Conservation (phyloP, 2,329 filamentous ascomycete genomes). For the Fusarium brevicatenulatum region DNA sequence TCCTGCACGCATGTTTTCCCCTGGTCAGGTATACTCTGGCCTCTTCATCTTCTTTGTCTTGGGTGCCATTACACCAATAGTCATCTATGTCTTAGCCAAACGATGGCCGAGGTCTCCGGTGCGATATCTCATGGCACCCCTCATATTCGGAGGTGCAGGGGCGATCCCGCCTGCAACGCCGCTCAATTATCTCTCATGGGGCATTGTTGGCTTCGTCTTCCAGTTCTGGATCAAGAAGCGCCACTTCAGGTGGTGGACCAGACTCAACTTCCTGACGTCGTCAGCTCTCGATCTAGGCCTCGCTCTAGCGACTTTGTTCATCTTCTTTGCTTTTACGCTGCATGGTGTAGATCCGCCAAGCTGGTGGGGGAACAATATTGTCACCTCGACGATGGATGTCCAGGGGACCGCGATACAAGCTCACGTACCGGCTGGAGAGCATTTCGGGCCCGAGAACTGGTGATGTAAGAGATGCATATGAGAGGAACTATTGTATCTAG, state of each 20-base stretch:
- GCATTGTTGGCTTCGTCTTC: slow-evolving; percentile 75
- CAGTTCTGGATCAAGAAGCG: slow-evolving; percentile 73
- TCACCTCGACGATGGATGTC: slow-evolving; percentile 70
- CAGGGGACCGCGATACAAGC: slow-evolving; percentile 67
- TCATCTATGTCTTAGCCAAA: slow-evolving; percentile 61
- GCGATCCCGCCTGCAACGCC: slow-evolving; percentile 74
- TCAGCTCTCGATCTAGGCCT: slow-evolving; percentile 76
- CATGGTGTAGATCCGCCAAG: slow-evolving; percentile 68
- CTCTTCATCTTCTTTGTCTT: slow-evolving; percentile 69
- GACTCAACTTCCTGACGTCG: slow-evolving; percentile 77
- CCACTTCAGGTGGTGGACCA: slow-evolving; percentile 76
- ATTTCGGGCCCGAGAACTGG: slow-evolving; percentile 70
- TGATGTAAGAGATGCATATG: slow-evolving; percentile 38
- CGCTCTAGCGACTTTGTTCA: slow-evolving; percentile 72
- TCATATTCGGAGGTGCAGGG: slow-evolving; percentile 70
- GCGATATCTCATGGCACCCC: slow-evolving; percentile 67
- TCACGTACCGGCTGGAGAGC: slow-evolving; percentile 62
- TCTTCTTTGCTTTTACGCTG: slow-evolving; percentile 76
- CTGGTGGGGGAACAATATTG: slow-evolving; percentile 76
- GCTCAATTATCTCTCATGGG: slow-evolving; percentile 80
- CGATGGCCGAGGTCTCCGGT: slow-evolving; percentile 62
- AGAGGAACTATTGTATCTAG: neutral
- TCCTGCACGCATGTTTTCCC: slow-evolving; percentile 71
- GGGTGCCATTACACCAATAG: slow-evolving; percentile 63
- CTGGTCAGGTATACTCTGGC: slow-evolving; percentile 68